Evolutionary conservation across 2,329 filamentous ascomycete species (phyloP).

Genomic region (Colletotrichum brevisporum): DNA sequence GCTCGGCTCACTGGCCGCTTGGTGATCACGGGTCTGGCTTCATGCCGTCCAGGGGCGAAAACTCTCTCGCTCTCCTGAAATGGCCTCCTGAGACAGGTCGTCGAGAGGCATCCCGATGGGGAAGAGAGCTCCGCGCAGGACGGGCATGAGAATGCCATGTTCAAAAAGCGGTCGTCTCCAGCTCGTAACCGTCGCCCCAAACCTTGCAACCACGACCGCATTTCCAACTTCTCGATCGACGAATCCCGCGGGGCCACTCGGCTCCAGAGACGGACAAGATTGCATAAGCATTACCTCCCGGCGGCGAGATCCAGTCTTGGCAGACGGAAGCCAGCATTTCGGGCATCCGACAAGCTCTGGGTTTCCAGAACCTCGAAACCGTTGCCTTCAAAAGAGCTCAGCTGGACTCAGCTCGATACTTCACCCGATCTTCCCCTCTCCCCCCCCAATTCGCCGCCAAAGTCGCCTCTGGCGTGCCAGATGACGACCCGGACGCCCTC

Average conservation of each 20-base stretch:
- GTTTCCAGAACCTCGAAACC: background rate
- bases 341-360: background rate
- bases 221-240: background rate
- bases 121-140: too few relatives aligned
- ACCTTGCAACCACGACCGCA: too few relatives aligned
- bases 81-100: too few relatives aligned
- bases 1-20: background rate
- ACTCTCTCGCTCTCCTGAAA: too few relatives aligned
- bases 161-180: background rate
- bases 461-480: background rate
- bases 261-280: slow-evolving; percentile 19
- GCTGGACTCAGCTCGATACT: background rate
- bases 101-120: too few relatives aligned
- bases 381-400: background rate
- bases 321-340: background rate
- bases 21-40: too few relatives aligned
- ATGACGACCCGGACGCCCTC: background rate
- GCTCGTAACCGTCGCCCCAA: background rate
- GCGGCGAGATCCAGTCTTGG: slow-evolving; percentile 1
- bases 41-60: too few relatives aligned
- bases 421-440: background rate
- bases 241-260: background rate
- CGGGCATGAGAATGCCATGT: too few relatives aligned
- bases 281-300: slow-evolving; percentile 19
- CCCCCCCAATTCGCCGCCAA: background rate